Percentiles rank a stretch among this genome's conserved stretches.
These are phyloP conservation scores for Selenicereus undatus DNA, from an alignment of 148 eudicot species.

Conservation along the genomic window DNA sequence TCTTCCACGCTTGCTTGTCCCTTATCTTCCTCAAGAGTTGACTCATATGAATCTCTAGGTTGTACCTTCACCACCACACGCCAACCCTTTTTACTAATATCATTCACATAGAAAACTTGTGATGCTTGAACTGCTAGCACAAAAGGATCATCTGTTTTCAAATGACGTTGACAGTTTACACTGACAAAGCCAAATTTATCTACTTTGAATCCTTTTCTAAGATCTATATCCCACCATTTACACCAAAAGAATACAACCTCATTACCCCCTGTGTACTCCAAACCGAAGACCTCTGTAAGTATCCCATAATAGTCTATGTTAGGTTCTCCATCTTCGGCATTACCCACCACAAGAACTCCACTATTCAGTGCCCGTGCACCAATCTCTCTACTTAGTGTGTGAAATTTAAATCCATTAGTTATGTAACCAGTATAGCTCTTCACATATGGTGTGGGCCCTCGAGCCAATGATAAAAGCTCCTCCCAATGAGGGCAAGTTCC, in stretches of 20 bases:
- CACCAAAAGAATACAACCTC: background rate
- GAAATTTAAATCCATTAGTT: constrained; percentile 3
- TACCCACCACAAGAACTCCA: background rate
- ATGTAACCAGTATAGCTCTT: background rate
- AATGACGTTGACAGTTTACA: too few species aligned
- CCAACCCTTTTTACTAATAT: background rate
- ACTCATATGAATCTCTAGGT: background rate
- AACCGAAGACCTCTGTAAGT: background rate
- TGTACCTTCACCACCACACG: background rate
- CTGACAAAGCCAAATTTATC: background rate
- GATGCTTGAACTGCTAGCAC: too few species aligned
- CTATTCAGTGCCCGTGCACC: background rate
- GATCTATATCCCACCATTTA: background rate
- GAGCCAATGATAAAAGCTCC: background rate
- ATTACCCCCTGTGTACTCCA: too few species aligned
- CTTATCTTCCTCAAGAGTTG: background rate
- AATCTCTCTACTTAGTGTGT: background rate
- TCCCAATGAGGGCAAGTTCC: background rate
- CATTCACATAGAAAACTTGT: background rate
- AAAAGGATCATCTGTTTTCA: too few species aligned
- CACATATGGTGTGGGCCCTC: background rate
- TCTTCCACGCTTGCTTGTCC: background rate
- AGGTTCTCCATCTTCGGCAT: background rate
- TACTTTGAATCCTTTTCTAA: background rate
- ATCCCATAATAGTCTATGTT: background rate